These are phyloP conservation scores for Neltuma alba DNA, from an alignment of 306 rosid species.

Conservation along the genomic window DNA sequence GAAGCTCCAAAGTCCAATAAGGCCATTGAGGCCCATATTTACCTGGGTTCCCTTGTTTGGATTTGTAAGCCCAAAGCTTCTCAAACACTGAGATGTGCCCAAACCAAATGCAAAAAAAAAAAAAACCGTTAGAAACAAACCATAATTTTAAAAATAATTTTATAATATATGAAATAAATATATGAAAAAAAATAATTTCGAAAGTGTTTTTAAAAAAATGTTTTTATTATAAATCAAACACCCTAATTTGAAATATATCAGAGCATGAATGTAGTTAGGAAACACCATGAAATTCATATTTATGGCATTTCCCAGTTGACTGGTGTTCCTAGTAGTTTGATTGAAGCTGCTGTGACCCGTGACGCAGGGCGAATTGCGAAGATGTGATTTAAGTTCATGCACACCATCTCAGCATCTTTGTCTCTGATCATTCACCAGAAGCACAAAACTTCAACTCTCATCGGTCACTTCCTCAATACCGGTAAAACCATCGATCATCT, in stretches of 20 bases:
- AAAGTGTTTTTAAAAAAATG: too few relatives aligned
- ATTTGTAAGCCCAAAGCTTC: neutral
- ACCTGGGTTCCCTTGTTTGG: neutral
- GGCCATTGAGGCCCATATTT: neutral
- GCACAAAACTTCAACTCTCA: constrained; percentile 9
- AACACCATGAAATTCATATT: neutral
- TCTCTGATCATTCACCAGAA: constrained; percentile 7
- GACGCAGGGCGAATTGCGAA: neutral
- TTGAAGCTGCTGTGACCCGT: neutral
- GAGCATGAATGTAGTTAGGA: neutral
- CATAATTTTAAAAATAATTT: too few relatives aligned
- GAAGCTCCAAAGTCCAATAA: neutral
- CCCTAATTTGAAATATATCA: too few relatives aligned
- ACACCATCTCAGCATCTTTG: neutral
- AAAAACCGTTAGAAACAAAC: too few relatives aligned
- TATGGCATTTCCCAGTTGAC: neutral
- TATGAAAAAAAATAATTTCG: too few relatives aligned
- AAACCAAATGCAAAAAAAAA: neutral
- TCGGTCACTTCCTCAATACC: constrained; percentile 31
- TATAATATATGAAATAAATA: too few relatives aligned
- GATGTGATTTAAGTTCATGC: constrained; percentile 28
- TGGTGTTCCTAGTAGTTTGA: neutral
- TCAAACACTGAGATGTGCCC: neutral
- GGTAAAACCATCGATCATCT: constrained; percentile 47
- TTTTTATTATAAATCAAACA: too few relatives aligned